Conservation (phyloP, 176 grass and related monocot genomes). For the Lolium multiflorum region DNA sequence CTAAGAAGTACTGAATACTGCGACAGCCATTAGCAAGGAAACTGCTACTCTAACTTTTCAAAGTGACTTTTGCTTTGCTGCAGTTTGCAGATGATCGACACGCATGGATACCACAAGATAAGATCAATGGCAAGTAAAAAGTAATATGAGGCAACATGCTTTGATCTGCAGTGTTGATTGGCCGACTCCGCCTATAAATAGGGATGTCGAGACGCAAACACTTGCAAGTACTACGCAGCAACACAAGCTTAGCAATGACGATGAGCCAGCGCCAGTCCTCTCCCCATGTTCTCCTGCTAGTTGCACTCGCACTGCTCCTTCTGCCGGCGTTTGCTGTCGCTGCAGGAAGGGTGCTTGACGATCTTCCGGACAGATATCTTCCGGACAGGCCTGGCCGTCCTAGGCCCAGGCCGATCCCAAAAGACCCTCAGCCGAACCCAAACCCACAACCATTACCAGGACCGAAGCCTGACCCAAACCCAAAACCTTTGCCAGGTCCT, state of each 20-base stretch:
- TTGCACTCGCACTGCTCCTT: background rate
- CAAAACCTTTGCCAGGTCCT: background rate
- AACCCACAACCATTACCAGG: background rate
- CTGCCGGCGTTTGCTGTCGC: background rate
- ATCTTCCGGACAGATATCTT: background rate
- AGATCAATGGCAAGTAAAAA: background rate
- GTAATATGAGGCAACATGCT: background rate
- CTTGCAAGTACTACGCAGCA: background rate
- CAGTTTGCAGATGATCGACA: background rate
- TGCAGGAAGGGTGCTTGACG: background rate
- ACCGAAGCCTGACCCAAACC: background rate
- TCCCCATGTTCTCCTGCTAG: background rate
- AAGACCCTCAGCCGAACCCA: background rate
- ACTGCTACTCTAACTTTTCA: background rate
- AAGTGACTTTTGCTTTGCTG: background rate
- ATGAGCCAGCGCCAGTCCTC: background rate
- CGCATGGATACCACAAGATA: background rate
- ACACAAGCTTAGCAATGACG: background rate
- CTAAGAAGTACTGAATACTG: background rate
- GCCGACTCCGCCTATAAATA: constrained; percentile 3
- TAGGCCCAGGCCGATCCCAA: background rate
- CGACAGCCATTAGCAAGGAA: background rate
- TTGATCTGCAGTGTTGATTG: background rate
- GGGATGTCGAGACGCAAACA: background rate
- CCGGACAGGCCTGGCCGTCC: background rate